These are phyloP conservation scores for Gloeostereum incarnatum DNA, from an alignment of 768 basidiomycete genomes.

Conservation along the genomic window DNA sequence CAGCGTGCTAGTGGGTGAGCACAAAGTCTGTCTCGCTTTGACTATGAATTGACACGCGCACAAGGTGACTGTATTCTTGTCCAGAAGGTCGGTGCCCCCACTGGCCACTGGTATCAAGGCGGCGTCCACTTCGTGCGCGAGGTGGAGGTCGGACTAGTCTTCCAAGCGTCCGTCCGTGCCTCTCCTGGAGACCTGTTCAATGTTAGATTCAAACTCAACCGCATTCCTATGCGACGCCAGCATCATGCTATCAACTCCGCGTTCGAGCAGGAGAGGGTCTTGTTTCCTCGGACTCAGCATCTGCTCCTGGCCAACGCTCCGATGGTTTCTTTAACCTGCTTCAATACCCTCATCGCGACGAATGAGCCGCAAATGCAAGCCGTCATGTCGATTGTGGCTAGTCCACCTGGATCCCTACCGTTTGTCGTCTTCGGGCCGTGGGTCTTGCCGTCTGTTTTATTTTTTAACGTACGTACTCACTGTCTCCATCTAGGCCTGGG, in stretches of 20 bases:
- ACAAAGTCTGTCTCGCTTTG: not conserved
- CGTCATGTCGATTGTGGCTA: slow-evolving; percentile 35
- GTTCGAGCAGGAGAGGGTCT: slow-evolving; percentile 33
- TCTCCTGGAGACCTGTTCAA: slow-evolving; percentile 28
- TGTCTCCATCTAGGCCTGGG: slow-evolving; percentile 45
- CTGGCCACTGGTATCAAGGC: slow-evolving; percentile 49
- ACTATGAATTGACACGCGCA: slow-evolving; percentile 1
- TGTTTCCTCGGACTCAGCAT: slow-evolving; percentile 34
- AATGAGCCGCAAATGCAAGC: slow-evolving; percentile 44
- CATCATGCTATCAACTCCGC: slow-evolving; percentile 45
- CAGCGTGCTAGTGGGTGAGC: slow-evolving; percentile 44
- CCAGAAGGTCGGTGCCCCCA: slow-evolving; percentile 23
- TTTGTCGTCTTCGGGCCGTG: slow-evolving; percentile 62
- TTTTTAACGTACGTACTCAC: not conserved
- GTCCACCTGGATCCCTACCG: slow-evolving; percentile 36
- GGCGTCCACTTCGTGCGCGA: slow-evolving; percentile 43
- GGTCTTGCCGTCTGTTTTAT: slow-evolving; percentile 14
- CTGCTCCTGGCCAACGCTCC: slow-evolving; percentile 14
- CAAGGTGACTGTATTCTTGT: slow-evolving; percentile 49
- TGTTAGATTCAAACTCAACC: slow-evolving; percentile 49
- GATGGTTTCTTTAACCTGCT: slow-evolving; percentile 16
- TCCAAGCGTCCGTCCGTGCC: slow-evolving; percentile 32
- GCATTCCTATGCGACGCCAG: slow-evolving; percentile 45
- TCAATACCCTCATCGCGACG: slow-evolving; percentile 20
- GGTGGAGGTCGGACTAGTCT: slow-evolving; percentile 40